Conservation (phyloP, 495 filamentous ascomycete genomes). For the Xylaria bambusicola region DNA sequence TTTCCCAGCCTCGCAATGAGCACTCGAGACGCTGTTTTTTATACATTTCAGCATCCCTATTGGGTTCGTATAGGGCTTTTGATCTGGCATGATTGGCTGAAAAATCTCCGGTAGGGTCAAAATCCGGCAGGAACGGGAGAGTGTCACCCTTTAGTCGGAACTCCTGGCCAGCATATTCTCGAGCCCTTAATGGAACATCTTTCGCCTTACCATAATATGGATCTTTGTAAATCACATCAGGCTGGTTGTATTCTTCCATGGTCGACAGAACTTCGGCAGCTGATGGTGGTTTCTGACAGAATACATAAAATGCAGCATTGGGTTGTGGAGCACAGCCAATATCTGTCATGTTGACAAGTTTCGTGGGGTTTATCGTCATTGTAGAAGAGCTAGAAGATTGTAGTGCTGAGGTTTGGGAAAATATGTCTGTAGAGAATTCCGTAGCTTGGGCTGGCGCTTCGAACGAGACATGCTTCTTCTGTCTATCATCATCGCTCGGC, state of each 20-base stretch:
- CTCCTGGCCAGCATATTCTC: constrained; percentile 88
- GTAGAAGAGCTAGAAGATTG: constrained; percentile 14
- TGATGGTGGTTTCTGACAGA: constrained; percentile 41
- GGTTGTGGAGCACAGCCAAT: constrained; percentile 27
- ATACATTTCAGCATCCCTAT: constrained; percentile 52
- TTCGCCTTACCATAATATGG: constrained; percentile 83
- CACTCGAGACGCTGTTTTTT: constrained; percentile 54
- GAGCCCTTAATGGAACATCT: constrained; percentile 76
- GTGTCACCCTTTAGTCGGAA: constrained; percentile 77
- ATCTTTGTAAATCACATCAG: constrained; percentile 73
- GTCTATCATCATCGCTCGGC: constrained; percentile 35
- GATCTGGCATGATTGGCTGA: constrained; percentile 54
- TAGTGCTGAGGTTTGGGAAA: constrained; percentile 7
- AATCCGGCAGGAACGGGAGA: constrained; percentile 74
- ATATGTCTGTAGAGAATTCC: constrained; percentile 4
- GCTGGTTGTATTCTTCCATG: constrained; percentile 44
- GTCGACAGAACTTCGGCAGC: constrained; percentile 42
- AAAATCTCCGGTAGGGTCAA: constrained; percentile 66
- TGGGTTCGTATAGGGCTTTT: constrained; percentile 46
- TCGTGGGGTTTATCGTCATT: constrained; percentile 4
- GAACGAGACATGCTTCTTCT: constrained; percentile 44
- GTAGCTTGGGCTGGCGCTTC: constrained; percentile 20
- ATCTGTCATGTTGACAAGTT: constrained; percentile 16
- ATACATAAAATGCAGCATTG: constrained; percentile 26
- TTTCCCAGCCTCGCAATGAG: constrained; percentile 64